Conservation (phyloP, 306 rosid genomes). For the Quillaja saponaria region DNA sequence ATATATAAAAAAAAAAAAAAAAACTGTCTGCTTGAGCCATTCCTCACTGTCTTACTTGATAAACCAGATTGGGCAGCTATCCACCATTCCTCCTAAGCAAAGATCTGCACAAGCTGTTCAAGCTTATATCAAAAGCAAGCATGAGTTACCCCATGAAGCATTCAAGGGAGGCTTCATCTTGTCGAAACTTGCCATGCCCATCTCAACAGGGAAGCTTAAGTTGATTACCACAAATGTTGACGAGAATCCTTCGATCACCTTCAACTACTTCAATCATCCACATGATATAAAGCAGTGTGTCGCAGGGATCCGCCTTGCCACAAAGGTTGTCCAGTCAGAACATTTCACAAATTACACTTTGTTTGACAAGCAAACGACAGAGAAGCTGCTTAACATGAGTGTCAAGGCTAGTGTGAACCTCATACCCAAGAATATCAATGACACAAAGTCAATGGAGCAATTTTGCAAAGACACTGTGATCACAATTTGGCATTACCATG, state of each 20-base stretch:
- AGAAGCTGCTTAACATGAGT: conserved; percentile 62
- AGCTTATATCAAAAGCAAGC: conserved; percentile 51
- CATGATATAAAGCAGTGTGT: conserved; percentile 78
- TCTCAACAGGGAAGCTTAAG: conserved; percentile 72
- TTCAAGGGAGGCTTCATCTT: conserved; percentile 89
- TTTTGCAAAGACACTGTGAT: conserved; percentile 88
- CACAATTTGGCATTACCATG: conserved; percentile 98
- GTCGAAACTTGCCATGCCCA: conserved; percentile 68
- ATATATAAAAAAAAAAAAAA: no score
- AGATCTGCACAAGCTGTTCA: conserved; percentile 67
- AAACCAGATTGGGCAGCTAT: conserved; percentile 85
- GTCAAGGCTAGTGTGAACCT: conserved; percentile 78
- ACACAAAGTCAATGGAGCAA: conserved; percentile 70
- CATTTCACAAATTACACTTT: conserved; percentile 67
- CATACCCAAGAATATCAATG: conserved; percentile 68
- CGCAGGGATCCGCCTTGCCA: conserved; percentile 60
- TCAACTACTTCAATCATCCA: conserved; percentile 90
- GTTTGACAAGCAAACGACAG: conserved; percentile 42
- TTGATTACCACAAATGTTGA: conserved; percentile 62
- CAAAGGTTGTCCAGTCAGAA: conserved; percentile 60
- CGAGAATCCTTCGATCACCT: conserved; percentile 78
- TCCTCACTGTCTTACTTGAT: conserved; percentile 23
- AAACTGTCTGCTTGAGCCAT: no score
- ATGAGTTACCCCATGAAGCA: conserved; percentile 67
- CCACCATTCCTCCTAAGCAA: conserved; percentile 88